Evolutionary conservation across 2,329 filamentous ascomycete genomes (phyloP), one percentile per base, ranked within the genome.

Genomic region (Cordyceps militaris): DNA sequence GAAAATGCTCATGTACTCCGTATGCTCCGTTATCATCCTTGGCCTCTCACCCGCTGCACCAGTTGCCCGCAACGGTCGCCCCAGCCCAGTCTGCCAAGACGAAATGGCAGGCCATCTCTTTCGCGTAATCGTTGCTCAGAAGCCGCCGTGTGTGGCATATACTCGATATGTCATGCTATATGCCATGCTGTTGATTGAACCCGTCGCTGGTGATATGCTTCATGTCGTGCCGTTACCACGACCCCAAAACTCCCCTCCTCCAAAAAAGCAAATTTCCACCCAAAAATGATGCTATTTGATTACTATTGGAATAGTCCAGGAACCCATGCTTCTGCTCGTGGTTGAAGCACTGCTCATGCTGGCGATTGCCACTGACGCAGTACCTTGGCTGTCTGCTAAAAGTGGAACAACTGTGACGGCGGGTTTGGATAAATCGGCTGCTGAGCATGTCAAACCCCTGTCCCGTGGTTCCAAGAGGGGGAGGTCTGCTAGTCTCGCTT

Each of bases 1-100:
- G 54, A 48, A 26, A 56, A 56, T 56, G 47, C 40, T 46, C 28
- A 38, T n/a, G 26, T 47, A 24, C n/a, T n/a, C n/a, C n/a, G 14
- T 23, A 50, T 50, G 47, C 46, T 48, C 38, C 46, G 30, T 34
- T n/a, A 16, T 44, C 38, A 50, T 34, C 23, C 30, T 40, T n/a
- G n/a, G 38, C 47, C 47, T 28, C 24, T 16, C 23, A 21, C 9
- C 2, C 21, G 38, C 28, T 44, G 21, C 28, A 48, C 16, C 24
- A n/a, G 24, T 28, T 23, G 43, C 23, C 32, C 30, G 36, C 53
- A 56, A 23, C 30, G 23, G 32, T 8, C n/a, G 9, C 28, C 13
- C 9, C 28, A 14, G 24, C 34, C 14, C 4, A 38, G n/a, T 16
- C 53, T 43, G 14, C 34, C 7, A 32, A 3, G 13, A 28, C 13